Base-by-base conservation (phyloP, 176 grass and related monocot genomes). In the Panicum miliaceum region DNA sequence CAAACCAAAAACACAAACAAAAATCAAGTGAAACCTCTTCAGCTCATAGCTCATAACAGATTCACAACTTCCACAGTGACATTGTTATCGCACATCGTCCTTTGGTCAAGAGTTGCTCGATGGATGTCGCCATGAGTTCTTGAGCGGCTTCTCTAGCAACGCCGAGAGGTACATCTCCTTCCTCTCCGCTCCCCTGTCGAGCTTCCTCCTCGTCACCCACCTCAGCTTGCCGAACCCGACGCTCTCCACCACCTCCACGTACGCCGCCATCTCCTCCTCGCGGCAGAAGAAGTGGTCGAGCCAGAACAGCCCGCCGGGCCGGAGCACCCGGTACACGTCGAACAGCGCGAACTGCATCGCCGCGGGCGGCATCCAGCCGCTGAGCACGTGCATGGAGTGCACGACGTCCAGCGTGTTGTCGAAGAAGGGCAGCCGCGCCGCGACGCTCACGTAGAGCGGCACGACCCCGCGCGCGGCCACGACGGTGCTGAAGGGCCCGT, bases 401-500 rank as follows among this genome's bases (percentile, higher is more conserved):
- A 91, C 81, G 12, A 88, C 58, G 61, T 91, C 89, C 29, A 91
- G 41, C 45, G 83, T 89, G 83, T 77, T 71, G 86, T 92, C 86
- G 62, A 80, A 92, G 75, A 89, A 92, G 2, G 87, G 90, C 32
- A 92, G 56, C 19, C 80, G 73, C 58, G 79, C 84, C 0, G 80
- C 64, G 8, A 90, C 71, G 73, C 69, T 90, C 4, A 88, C 35
- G 81, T 91, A 80, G 66, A 91, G 26, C 45, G 88, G 74, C 40
- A 94, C 54, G 58, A 90, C 53, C 12, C 91, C 88, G 62, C 85
- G 64, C 23, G 88, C 87, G 6, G 88, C 92, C 62, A 86, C 88
- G 71, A 84, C 86, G 86, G 59, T 66, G 86, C 88, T 87, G 92
- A 94, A 94, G 22, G 92, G 84, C 5, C 92, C 84, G 53, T 94